Base-by-base conservation (phyloP, 73 alveolate species). In the Blepharisma stoltei region DNA sequence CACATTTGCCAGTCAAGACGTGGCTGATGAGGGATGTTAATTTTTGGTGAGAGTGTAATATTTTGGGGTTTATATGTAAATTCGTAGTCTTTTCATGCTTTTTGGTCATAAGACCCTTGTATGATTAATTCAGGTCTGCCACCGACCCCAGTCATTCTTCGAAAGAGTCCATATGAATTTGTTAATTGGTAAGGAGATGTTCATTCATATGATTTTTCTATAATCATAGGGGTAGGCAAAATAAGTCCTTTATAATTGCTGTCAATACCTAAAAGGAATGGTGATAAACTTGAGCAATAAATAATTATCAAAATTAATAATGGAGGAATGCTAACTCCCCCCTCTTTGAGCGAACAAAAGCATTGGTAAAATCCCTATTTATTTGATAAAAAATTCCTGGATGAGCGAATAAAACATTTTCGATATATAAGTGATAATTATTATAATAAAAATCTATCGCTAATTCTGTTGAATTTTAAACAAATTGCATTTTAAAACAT, bases 1-100 rank as follows among this genome's bases (percentile, higher is more conserved):
- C 98, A 92, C 50, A 92, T 70, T 77, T 92, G 71, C 98, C 98
- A 92, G 67, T 89, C 98, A 6, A 92, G 78, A 75, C 98, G 76
- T 2, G 98, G 98, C 70, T 92, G 81, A 83, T 92, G 95, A 37
- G 98, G 98, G 25, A 77, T 69, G 20, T 83, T 89, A 66, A 89
- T 68, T 41, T 67, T 54, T 8, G 94, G 90, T 38, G 78, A 37
- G 20, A 50, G 38, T 50, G 54, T 67, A 11, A 65, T 44, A 6
- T 85, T 60, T 38, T 92, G 89, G 4, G 96, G 98, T 69, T 92
- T 92, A 69, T 90, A 88, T 65, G 54, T 46, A 71, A 92, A 81
- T 49, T 79, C 84, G 54, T 86, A 86, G 60, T 86, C 95, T 53
- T 79, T 44, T 91, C 94, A 92, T 9, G 47, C 78, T 27, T 80